Percentiles rank a stretch among this genome's conserved stretches.
Conservation (phyloP, 495 filamentous ascomycete genomes). For the Neurospora discreta region DNA sequence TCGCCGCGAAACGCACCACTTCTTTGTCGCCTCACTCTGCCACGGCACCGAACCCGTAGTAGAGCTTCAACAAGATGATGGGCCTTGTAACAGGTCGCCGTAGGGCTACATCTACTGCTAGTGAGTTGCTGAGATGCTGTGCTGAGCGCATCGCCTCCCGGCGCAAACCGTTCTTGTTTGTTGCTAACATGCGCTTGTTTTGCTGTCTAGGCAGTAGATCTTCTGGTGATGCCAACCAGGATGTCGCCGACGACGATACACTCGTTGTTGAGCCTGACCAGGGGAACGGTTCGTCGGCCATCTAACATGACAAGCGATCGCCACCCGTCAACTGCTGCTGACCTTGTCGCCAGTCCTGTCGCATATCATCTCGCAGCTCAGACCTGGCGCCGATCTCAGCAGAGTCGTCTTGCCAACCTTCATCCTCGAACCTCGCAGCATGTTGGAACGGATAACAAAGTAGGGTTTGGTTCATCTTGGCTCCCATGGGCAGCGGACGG, state of each 20-base stretch:
- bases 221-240: constrained; percentile 27
- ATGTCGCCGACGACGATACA: constrained; percentile 57
- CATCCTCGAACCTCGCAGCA: constrained; percentile 92
- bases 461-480: constrained; percentile 27
- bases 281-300: constrained; percentile 48
- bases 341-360: constrained; percentile 52
- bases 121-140: constrained; percentile 17
- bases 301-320: background rate
- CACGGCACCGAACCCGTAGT: background rate
- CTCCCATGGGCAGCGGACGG: background rate
- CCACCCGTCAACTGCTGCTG: background rate
- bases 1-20: background rate
- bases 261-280: constrained; percentile 63
- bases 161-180: background rate
- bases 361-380: constrained; percentile 93
- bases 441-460: constrained; percentile 99
- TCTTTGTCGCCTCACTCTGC: background rate
- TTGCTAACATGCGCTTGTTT: constrained; percentile 6
- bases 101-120: constrained; percentile 27
- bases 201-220: constrained; percentile 34
- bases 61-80: constrained; percentile 13
- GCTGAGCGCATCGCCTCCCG: background rate
- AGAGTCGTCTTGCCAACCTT: constrained; percentile 93
- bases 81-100: constrained; percentile 23
- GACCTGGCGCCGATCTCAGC: constrained; percentile 90